phyloP scores from a whole-genome alignment of 2,329 filamentous ascomycete species.

The Lecanoromycetidae sp. region DNA sequence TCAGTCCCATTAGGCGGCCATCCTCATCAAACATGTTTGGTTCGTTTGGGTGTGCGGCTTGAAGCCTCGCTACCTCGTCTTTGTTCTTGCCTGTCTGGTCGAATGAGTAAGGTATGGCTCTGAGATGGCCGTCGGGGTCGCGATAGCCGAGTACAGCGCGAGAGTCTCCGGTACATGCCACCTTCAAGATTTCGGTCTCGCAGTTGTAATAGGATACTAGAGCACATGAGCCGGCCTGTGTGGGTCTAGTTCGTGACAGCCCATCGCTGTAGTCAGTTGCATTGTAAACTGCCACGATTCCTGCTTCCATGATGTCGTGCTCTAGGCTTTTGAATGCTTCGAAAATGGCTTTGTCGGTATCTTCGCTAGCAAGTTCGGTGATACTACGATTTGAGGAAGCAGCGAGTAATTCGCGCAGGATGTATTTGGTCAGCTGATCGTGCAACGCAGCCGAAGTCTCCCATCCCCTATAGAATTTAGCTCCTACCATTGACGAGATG shows the following conservation, averaged over 20 bases:
- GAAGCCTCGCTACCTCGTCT: constrained; percentile 45
- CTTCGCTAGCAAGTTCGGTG: constrained; percentile 12
- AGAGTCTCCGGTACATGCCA: constrained; percentile 57
- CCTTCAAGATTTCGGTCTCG: constrained; percentile 39
- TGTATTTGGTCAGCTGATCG: constrained; percentile 2
- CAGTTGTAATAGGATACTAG: constrained; percentile 52
- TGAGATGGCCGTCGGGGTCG: constrained; percentile 37
- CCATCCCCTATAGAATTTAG: constrained; percentile 5
- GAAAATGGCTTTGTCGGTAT: constrained; percentile 28
- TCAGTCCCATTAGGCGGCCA: constrained; percentile 49
- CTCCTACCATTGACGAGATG: not conserved
- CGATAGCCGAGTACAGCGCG: constrained; percentile 50
- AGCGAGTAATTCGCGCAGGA: constrained; percentile 4
- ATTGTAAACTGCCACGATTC: constrained; percentile 14
- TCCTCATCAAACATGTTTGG: constrained; percentile 42
- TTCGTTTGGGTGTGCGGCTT: constrained; percentile 50
- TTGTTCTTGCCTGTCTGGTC: constrained; percentile 56
- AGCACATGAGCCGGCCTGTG: constrained; percentile 49
- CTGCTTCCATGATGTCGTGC: constrained; percentile 24
- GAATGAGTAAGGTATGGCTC: constrained; percentile 42
- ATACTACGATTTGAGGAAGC: not conserved
- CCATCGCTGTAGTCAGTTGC: constrained; percentile 22
- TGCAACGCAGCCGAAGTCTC: constrained; percentile 4
- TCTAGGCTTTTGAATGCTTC: constrained; percentile 31
- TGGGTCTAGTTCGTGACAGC: constrained; percentile 26